Conservation (phyloP, 495 filamentous ascomycete species). For the Neurospora sp. region DNA sequence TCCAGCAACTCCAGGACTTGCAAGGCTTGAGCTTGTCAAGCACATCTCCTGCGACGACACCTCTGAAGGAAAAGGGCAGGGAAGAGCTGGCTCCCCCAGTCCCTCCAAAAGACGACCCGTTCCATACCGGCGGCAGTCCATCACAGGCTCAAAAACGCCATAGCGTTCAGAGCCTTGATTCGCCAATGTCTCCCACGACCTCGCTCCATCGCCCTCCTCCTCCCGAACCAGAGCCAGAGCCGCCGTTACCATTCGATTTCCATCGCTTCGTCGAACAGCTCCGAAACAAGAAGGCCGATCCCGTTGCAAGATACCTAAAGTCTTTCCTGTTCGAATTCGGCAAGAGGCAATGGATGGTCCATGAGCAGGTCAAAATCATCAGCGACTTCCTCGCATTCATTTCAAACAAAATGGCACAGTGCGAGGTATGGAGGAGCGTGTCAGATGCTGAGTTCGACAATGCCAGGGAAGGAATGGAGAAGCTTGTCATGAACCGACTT, state of each 20-base stretch:
- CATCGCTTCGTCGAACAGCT: slow-evolving; percentile 94
- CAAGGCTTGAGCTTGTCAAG: slow-evolving; percentile 34
- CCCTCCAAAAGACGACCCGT: slow-evolving; percentile 38
- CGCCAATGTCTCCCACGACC: slow-evolving; percentile 39
- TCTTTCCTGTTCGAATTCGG: slow-evolving; percentile 93
- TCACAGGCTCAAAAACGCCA: slow-evolving; percentile 5
- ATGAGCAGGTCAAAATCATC: slow-evolving; percentile 98
- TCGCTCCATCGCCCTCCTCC: slow-evolving; percentile 60
- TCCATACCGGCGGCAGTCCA: slow-evolving; percentile 14
- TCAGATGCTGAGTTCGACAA: slow-evolving; percentile 98
- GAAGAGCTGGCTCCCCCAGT: slow-evolving; percentile 41
- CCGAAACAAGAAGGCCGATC: slow-evolving; percentile 89
- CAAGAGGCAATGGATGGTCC: slow-evolving; percentile 99
- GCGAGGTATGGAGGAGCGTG: slow-evolving; percentile 92
- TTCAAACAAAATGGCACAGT: slow-evolving; percentile 95
- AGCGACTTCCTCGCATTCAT: slow-evolving; percentile 97
- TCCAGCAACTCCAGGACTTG: slow-evolving; percentile 34
- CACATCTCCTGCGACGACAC: slow-evolving; percentile 24
- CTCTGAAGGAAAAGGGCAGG: slow-evolving; percentile 27
- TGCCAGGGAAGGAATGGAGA: slow-evolving; percentile 98
- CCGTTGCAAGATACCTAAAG: slow-evolving; percentile 87
- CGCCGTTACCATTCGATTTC: slow-evolving; percentile 90
- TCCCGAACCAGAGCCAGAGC: slow-evolving; percentile 82
- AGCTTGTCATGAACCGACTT: slow-evolving; percentile 96
- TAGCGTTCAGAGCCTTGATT: slow-evolving; percentile 21